These are phyloP conservation scores for Themeda triandra DNA, from an alignment of 176 grass and related monocot genomes.

Conservation along the genomic window DNA sequence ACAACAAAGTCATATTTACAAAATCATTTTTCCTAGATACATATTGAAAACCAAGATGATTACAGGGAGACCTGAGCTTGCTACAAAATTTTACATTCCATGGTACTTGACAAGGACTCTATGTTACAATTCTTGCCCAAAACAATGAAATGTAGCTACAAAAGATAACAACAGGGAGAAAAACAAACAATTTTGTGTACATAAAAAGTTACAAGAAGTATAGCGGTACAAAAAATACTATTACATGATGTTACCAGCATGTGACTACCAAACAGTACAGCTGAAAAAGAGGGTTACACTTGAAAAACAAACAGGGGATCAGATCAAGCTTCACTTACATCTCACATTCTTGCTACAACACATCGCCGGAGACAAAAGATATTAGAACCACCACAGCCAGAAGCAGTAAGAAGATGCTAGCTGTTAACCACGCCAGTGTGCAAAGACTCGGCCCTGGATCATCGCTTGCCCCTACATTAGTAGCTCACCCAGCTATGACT, in stretches of 20 bases:
- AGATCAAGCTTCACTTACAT: constrained; percentile 60
- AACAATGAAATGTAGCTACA: constrained; percentile 17
- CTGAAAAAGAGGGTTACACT: constrained; percentile 21
- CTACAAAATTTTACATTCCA: constrained; percentile 19
- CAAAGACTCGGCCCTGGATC: constrained; percentile 35
- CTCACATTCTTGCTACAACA: constrained; percentile 39
- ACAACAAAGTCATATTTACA: constrained; percentile 25
- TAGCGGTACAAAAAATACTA: constrained; percentile 20
- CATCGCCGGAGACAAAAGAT: constrained; percentile 15
- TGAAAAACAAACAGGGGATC: constrained; percentile 29
- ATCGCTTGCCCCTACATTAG: constrained; percentile 28
- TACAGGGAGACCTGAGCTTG: constrained; percentile 20
- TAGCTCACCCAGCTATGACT: constrained; percentile 15
- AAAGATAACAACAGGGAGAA: neutral
- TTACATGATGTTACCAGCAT: constrained; percentile 35
- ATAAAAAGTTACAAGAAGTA: constrained; percentile 42
- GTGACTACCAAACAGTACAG: constrained; percentile 27
- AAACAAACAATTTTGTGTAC: constrained; percentile 13
- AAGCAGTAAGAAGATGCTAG: constrained; percentile 35
- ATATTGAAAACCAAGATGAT: constrained; percentile 20
- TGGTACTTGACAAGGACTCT: constrained; percentile 8
- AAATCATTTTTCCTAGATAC: constrained; percentile 3
- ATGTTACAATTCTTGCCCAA: constrained; percentile 32
- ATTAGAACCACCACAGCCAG: constrained; percentile 50
- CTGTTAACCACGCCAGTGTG: constrained; percentile 30